These are phyloP conservation scores for Salix dunnii DNA, from an alignment of 345 rosid species.

Conservation along the genomic window DNA sequence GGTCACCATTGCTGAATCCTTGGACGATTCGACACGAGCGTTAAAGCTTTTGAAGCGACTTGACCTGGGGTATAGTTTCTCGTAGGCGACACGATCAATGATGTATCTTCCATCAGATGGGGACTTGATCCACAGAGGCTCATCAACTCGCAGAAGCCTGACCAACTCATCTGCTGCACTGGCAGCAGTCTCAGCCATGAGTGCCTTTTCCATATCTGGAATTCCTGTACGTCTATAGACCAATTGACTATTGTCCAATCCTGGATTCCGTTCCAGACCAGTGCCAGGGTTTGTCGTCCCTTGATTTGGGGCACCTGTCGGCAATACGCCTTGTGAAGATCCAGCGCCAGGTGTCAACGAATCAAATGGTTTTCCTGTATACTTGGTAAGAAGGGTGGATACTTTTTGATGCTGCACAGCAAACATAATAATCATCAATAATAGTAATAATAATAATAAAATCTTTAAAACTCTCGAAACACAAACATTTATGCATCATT, in stretches of 20 bases:
- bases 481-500: neutral
- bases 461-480: neutral
- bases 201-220: constrained; percentile 32
- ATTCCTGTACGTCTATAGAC: constrained; percentile 11
- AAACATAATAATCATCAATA: neutral
- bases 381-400: constrained; percentile 30
- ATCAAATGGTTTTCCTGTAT: constrained; percentile 32
- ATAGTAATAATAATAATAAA: neutral
- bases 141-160: constrained; percentile 35
- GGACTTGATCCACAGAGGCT: constrained; percentile 55
- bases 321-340: neutral
- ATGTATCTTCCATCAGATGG: constrained; percentile 28
- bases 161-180: constrained; percentile 54
- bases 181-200: constrained; percentile 42
- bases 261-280: constrained; percentile 11
- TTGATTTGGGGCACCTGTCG: constrained; percentile 7
- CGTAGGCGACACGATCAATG: constrained; percentile 40
- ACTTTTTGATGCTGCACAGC: constrained; percentile 42
- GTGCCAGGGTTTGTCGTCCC: neutral
- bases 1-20: constrained; percentile 35
- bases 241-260: neutral
- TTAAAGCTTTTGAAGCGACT: constrained; percentile 29
- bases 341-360: constrained; percentile 4
- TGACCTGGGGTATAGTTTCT: constrained; percentile 28
- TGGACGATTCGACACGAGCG: constrained; percentile 64